Percentiles rank a stretch among this genome's conserved stretches.
These are phyloP conservation scores for Hanseniaspora thailandica DNA, from an alignment of 805 yeast genomes.

Conservation along the genomic window DNA sequence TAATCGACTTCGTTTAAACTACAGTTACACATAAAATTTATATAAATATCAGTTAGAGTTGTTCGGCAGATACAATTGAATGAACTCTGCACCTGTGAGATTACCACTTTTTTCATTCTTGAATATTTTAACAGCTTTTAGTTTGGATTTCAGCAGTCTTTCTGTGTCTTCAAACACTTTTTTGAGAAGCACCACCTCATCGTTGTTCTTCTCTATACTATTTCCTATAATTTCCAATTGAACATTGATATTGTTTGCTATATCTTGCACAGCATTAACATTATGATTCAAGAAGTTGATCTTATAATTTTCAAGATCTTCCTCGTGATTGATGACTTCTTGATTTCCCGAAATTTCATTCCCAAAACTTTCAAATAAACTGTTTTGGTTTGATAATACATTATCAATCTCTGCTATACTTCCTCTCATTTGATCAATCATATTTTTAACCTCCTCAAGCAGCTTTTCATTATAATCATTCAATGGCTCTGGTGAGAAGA, in stretches of 20 bases:
- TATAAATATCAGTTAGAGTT: not conserved
- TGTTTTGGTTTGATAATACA: not conserved
- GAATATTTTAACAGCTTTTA: not conserved
- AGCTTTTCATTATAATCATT: constrained; percentile 4
- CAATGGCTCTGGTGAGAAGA: constrained; percentile 7
- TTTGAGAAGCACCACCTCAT: not conserved
- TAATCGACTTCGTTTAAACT: not conserved
- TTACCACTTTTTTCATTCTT: not conserved
- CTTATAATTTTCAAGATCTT: not conserved
- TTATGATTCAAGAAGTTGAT: not conserved
- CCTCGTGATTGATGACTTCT: not conserved
- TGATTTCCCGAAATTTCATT: not conserved
- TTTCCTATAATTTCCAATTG: not conserved
- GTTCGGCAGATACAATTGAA: not conserved
- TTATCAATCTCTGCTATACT: constrained; percentile 8
- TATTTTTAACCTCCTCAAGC: not conserved
- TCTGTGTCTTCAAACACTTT: constrained; percentile 1
- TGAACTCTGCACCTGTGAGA: constrained; percentile 2
- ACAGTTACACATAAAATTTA: not conserved
- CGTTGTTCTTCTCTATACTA: not conserved
- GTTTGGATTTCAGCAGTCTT: not conserved
- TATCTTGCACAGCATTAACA: not conserved
- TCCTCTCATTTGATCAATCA: not conserved
- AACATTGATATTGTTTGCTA: not conserved
- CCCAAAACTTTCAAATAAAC: not conserved